These are phyloP conservation scores for Trichaptum fuscoviolaceum DNA, from an alignment of 768 basidiomycete species.

Conservation along the genomic window DNA sequence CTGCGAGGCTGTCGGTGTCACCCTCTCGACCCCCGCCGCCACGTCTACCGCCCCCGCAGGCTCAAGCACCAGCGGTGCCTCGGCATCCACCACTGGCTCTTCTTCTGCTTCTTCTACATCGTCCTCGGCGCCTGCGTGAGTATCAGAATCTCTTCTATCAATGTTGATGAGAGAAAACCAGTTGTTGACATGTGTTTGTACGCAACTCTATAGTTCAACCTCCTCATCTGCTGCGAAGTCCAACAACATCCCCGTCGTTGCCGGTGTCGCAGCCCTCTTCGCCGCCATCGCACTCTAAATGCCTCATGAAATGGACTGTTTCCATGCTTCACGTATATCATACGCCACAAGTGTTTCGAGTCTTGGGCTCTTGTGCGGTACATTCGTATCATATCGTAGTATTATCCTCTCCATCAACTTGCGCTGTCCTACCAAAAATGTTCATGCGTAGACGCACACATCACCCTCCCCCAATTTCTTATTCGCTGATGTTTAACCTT, in stretches of 20 bases:
- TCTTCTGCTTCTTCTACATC: slow-evolving; percentile 7
- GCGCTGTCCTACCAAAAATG: slow-evolving; percentile 36
- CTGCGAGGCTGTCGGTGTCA: slow-evolving; percentile 37
- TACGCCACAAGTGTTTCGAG: no score
- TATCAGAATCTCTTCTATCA: not conserved
- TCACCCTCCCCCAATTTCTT: slow-evolving; percentile 30
- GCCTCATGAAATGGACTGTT: slow-evolving; percentile 16
- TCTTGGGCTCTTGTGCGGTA: no score
- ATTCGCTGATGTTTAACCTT: slow-evolving; percentile 18
- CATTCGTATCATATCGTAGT: not conserved
- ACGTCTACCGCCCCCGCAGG: slow-evolving; percentile 13
- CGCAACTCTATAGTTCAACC: slow-evolving; percentile 18
- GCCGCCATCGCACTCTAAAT: slow-evolving; percentile 41
- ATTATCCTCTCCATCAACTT: no score
- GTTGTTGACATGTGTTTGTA: not conserved
- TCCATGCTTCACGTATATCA: no score
- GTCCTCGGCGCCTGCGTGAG: slow-evolving; percentile 8
- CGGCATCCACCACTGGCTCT: slow-evolving; percentile 7
- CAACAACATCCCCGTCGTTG: slow-evolving; percentile 36
- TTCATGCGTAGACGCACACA: slow-evolving; percentile 41
- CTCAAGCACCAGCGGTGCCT: slow-evolving; percentile 4
- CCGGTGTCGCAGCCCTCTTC: slow-evolving; percentile 40
- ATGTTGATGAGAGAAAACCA: no score
- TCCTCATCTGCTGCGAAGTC: slow-evolving; percentile 29
- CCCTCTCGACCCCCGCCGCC: slow-evolving; percentile 14